Base-by-base conservation (phyloP, 2,329 filamentous ascomycete species). In the Trichophyton verrucosum region DNA sequence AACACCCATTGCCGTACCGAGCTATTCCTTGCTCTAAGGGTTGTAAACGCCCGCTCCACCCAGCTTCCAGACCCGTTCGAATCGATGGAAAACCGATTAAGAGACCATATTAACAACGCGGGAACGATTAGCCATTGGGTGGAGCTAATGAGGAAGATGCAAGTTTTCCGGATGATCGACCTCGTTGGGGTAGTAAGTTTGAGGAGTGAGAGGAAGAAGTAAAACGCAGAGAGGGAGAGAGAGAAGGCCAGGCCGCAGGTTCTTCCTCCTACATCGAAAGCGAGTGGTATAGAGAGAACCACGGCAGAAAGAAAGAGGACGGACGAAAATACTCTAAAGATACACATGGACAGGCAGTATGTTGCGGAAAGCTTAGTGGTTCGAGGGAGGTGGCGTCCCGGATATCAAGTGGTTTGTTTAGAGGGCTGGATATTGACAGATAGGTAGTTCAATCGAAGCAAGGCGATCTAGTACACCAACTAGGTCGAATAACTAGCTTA, bases 191-290 rank as follows among this genome's bases (percentile, higher is more conserved):
- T 95, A 13, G 85, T 80, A 63, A 96, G 81, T 70, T 88, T 89
- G 66, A 94, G 79, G 64, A 84, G 78, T 61, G 91, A 96, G 76
- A 94, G 91, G 73, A 89, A 76, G 73, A 96, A 87, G 78, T 97
- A 97, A 80, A 95, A 97, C 69, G 82, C 80, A 67, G 92, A 91
- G 60, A 97, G 83, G 56, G 88, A 85, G 60, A 97, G 82, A 71
- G 91, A 96, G 78, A 95, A 97, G 64, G 91, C 92, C 70, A 99
- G 81, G 62, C 94, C 94, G 71, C 91, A 95, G 68, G 94, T 91
- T 70, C 90, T 86, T 64, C 94, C 94, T 72, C 94, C 94, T 70
- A 97, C 92, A 83, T 99, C 94, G 78, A 97, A 97, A 70, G 92
- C 89, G 72, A 99, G 86, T 64, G 94, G 94, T 72, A 99, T 94